Conservation (phyloP, 2,329 filamentous ascomycete species). For the Pseudocercospora eumusae region DNA sequence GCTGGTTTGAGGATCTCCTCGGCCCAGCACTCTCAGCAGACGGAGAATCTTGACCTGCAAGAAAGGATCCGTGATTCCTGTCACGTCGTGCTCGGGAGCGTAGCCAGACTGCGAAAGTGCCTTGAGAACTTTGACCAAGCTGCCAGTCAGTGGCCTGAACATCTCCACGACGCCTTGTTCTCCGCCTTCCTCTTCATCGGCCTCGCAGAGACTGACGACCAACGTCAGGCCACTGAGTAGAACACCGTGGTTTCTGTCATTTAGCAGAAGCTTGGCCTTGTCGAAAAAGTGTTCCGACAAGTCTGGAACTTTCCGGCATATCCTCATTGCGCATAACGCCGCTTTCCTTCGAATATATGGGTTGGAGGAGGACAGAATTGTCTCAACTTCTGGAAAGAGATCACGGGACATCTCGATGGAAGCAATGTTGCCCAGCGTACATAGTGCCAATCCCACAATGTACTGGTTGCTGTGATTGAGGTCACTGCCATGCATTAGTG, state of each 20-base stretch:
- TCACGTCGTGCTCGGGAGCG: slow-evolving; percentile 96
- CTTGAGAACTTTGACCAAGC: slow-evolving; percentile 87
- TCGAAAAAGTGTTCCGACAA: slow-evolving; percentile 96
- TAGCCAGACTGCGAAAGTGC: slow-evolving; percentile 92
- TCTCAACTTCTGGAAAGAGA: slow-evolving; percentile 93
- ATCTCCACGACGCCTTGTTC: slow-evolving; percentile 87
- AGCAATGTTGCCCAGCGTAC: slow-evolving; percentile 95
- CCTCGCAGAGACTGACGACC: slow-evolving; percentile 89
- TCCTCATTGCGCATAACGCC: slow-evolving; percentile 97
- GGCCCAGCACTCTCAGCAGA: slow-evolving; percentile 79
- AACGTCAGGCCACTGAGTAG: slow-evolving; percentile 88
- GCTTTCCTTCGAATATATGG: slow-evolving; percentile 98
- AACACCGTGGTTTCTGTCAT: slow-evolving; percentile 94
- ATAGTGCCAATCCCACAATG: slow-evolving; percentile 92
- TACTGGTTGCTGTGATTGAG: slow-evolving; percentile 98
- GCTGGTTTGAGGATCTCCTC: slow-evolving; percentile 82
- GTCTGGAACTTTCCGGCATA: slow-evolving; percentile 97
- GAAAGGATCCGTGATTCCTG: slow-evolving; percentile 92
- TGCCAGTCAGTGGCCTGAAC: slow-evolving; percentile 82
- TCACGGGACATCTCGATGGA: slow-evolving; percentile 98
- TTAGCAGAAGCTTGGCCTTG: slow-evolving; percentile 82
- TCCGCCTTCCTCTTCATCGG: slow-evolving; percentile 88
- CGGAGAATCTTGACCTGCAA: slow-evolving; percentile 94
- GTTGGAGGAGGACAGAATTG: slow-evolving; percentile 85
- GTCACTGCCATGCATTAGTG: slow-evolving; percentile 62